These are phyloP conservation scores for Camillea tinctor DNA, from an alignment of 2,329 filamentous ascomycete genomes.

Conservation along the genomic window DNA sequence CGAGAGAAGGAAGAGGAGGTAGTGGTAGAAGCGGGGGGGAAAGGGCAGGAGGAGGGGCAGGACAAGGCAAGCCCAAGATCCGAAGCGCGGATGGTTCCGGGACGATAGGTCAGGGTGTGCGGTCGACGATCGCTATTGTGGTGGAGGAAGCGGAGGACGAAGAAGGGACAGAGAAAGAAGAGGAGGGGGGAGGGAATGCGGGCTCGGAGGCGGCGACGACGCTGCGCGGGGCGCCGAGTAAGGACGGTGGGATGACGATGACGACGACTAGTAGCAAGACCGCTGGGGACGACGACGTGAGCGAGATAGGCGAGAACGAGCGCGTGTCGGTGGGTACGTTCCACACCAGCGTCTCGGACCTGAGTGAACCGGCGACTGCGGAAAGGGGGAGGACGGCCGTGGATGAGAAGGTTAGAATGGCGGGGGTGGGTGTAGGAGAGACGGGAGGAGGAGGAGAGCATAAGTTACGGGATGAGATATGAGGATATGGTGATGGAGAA, in stretches of 20 bases:
- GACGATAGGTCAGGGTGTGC: too few species aligned
- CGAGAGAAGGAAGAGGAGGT: background rate
- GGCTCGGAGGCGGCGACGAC: background rate
- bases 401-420: background rate
- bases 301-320: background rate
- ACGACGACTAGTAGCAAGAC: too few species aligned
- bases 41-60: background rate
- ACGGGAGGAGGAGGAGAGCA: background rate
- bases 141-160: background rate
- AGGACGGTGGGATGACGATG: background rate
- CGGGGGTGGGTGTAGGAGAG: too few species aligned
- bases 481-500: background rate
- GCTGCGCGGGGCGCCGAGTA: background rate
- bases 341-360: background rate
- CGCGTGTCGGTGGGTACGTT: background rate
- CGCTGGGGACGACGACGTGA: background rate
- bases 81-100: too few species aligned
- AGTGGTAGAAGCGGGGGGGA: background rate
- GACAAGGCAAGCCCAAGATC: background rate
- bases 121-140: background rate
- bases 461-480: background rate
- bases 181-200: background rate
- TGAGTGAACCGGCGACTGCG: background rate
- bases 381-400: too few species aligned
- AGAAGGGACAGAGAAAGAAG: background rate